Base-by-base conservation (phyloP, 345 rosid species). In the Carallia pectinifolia region DNA sequence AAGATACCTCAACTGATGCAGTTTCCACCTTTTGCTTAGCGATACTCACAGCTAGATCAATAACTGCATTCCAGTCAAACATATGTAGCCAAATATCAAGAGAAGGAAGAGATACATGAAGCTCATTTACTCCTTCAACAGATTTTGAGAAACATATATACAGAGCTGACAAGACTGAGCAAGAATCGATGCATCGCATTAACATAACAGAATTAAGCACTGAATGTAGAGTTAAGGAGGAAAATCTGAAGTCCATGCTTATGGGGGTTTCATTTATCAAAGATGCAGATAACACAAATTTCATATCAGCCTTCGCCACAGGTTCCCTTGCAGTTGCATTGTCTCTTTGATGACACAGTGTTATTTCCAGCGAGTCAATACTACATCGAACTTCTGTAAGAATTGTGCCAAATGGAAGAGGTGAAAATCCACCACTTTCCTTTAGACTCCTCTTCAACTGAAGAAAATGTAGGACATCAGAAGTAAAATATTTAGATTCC, bases 61-160 rank as follows among this genome's bases (percentile, higher is more conserved):
- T 68, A 61, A 89, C 73, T 77, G 75, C 74, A 54, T 68, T 74
- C 97, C 96, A 93, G 56, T 86, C 86, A 44, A 66, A 56, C 67
- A 63, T 61, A 74, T 91, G 88, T 29, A 93, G 75, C 97, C 96
- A 93, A 69, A 93, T 71, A 74, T 84, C 82, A 60, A 91, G 82
- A 76, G 88, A 81, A 72, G 98, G 98, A 68, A 89, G 86, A 74
- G 83, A 79, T 68, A 93, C 60, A 55, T 68, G 69, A 73, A 93
- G 44, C 70, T 79, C 80, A 67, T 69, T 79, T 63, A 61, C 80
- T 71, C 72, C 79, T 34, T 68, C 76, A 73, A 62, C 83, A 16
- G 74, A 76, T 72, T 81, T 78, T 48, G 77, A 79, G 70, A 82
- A 78, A 79, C 77, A 72, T 74, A 89, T 48, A 71, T 76, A 69